Evolutionary conservation across 805 yeast species (phyloP).

Genomic region (Yarrowia yakushimensis): DNA sequence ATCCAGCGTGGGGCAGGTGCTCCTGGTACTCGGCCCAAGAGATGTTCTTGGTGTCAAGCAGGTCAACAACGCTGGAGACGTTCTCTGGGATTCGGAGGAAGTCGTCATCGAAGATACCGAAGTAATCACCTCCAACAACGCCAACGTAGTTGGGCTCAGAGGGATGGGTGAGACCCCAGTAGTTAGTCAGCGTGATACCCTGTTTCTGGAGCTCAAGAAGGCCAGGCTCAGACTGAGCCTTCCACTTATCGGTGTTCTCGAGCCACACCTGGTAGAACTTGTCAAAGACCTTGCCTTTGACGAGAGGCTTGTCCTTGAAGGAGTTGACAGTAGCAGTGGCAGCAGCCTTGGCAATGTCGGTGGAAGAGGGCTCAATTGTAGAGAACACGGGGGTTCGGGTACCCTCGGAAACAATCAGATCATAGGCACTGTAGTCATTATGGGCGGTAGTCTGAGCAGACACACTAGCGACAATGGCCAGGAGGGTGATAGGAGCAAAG

Average conservation of each 20-base stretch:
- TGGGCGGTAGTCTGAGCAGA: not conserved
- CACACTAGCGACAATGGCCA: not conserved
- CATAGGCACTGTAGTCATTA: not conserved
- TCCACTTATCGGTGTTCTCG: not conserved
- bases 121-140: not conserved
- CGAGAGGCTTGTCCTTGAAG: not conserved
- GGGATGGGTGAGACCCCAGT: constrained; percentile 1
- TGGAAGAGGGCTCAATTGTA: not conserved
- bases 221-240: not conserved
- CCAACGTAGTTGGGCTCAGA: not conserved
- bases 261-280: constrained; percentile 1
- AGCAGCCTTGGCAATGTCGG: not conserved
- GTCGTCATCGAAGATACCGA: not conserved
- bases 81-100: not conserved
- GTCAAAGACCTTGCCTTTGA: not conserved
- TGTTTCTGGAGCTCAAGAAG: not conserved
- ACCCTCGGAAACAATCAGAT: not conserved
- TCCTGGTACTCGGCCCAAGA: not conserved
- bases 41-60: not conserved
- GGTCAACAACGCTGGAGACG: not conserved
- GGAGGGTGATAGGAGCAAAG: not conserved
- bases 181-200: not conserved
- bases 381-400: not conserved
- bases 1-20: not conserved
- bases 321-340: not conserved